Conservation (phyloP, 306 rosid genomes). For the Vigna radiata region DNA sequence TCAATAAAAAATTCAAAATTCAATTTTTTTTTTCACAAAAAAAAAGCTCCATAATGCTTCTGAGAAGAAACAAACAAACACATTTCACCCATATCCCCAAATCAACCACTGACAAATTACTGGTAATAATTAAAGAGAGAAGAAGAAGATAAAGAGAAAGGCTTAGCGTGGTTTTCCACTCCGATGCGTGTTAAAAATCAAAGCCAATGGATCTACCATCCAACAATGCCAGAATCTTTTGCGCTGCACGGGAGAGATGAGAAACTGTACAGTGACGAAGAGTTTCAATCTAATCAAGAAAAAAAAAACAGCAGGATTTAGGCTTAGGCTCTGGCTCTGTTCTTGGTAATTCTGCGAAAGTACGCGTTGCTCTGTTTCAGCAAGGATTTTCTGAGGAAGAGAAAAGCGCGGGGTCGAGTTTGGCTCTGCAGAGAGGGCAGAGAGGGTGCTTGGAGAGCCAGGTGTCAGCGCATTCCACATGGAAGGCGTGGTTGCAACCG, state of each 20-base stretch:
- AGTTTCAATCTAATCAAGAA: neutral
- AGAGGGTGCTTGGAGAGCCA: slow-evolving; percentile 79
- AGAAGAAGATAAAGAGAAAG: neutral
- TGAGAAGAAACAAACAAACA: neutral
- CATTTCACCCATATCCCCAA: neutral
- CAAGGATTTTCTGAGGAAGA: slow-evolving; percentile 53
- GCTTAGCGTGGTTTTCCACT: neutral
- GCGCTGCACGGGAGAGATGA: neutral
- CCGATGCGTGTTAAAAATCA: neutral
- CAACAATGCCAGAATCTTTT: slow-evolving; percentile 1
- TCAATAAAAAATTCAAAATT: neutral
- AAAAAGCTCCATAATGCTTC: slow-evolving; percentile 12
- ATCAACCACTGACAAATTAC: neutral
- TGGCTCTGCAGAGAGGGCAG: slow-evolving; percentile 78
- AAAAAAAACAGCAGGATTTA: neutral
- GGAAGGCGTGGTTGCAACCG: slow-evolving; percentile 80
- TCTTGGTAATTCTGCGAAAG: too few relatives aligned
- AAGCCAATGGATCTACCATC: neutral
- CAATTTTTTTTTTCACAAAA: neutral
- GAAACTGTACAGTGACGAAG: neutral
- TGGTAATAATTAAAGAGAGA: neutral
- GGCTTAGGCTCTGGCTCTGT: neutral
- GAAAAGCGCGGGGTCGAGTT: slow-evolving; percentile 52
- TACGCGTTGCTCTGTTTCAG: neutral
- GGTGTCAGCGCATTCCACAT: slow-evolving; percentile 73